Evolutionary conservation across 176 grass and related monocot species (phyloP).

Genomic region (Urochloa ruziziensis): DNA sequence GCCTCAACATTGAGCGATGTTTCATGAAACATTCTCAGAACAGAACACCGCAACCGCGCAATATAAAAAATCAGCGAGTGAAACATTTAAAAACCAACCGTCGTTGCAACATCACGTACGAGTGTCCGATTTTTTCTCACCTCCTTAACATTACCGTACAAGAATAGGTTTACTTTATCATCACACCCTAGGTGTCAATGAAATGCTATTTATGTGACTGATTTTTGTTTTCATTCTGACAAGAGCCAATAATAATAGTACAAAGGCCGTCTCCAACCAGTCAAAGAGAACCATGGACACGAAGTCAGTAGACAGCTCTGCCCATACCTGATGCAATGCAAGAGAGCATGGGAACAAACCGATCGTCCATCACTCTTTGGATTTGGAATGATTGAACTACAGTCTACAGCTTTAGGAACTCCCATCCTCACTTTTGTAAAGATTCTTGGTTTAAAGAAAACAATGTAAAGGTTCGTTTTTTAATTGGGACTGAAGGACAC

Average conservation of each 20-base stretch:
- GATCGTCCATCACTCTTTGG: slow-evolving; percentile 29
- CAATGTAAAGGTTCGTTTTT: background rate
- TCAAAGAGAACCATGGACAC: slow-evolving; percentile 29
- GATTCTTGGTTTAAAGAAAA: background rate
- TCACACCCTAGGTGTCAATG: background rate
- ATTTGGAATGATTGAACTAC: slow-evolving; percentile 3
- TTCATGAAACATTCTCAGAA: too few species aligned
- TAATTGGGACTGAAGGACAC: slow-evolving; percentile 1
- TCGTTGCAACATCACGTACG: too few species aligned
- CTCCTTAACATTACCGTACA: too few species aligned
- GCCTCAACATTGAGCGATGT: too few species aligned
- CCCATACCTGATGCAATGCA: slow-evolving; percentile 31
- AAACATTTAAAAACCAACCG: too few species aligned
- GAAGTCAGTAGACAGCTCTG: slow-evolving; percentile 31
- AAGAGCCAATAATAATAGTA: background rate
- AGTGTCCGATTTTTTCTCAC: too few species aligned
- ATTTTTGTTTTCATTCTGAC: background rate
- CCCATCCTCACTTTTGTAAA: background rate
- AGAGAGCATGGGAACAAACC: slow-evolving; percentile 33
- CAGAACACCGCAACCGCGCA: too few species aligned
- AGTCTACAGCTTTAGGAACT: background rate
- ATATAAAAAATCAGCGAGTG: too few species aligned
- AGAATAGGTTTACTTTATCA: too few species aligned
- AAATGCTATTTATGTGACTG: background rate
- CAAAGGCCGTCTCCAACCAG: background rate